Evolutionary conservation across 2,329 filamentous ascomycete species (phyloP), one percentile per base, ranked within the genome.

Genomic region (Orbilia blumenaviensis): DNA sequence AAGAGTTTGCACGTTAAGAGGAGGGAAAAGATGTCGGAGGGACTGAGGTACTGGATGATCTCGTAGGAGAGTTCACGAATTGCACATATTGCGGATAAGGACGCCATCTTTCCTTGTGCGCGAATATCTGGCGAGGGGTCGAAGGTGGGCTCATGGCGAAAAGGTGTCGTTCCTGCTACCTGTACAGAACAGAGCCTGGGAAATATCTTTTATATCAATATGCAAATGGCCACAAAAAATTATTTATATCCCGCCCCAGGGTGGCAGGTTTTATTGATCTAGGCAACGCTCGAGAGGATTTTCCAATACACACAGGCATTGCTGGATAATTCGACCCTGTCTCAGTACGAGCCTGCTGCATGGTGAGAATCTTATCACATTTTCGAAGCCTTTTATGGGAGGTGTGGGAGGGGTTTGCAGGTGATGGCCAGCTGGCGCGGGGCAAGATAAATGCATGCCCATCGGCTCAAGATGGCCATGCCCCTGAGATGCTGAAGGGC

Each of bases 361-460:
- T 23, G 7, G 18, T 25, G 21, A 56, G 25, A 56, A 56, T 56
- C 2, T 34, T 56, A 38, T 56, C 52, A 56, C 52, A 56, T 56
- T 56, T 56, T 56, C n/a, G n/a, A n/a, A n/a, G n/a, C n/a, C 12
- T 23, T 27, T 56, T 36, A 18, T 7, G 14, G n/a, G 7, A 12
- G 23, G 52, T 34, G 18, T 4, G 41, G 21, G 27, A 56, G 50
- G 50, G 50, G 50, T 6, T 56, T 36, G 50, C n/a, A 34, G 52
- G 16, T 38, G 32, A 56, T 56, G 52, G 32, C 32, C 52, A 56
- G 52, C 52, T 56, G 52, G 52, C 52, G 52, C 52, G 52, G 52
- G 52, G 52, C 52, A 56, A 38, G 52, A n/a, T 44, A 23, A 9
- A 23, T 38, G 52, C 32, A 56, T 56, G 52, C 16, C 38, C 52